Percentiles rank a stretch among this genome's conserved stretches.
Evolutionary conservation across 2,329 filamentous ascomycete genomes (phyloP).

Genomic region (Verticillium tricorpus): DNA sequence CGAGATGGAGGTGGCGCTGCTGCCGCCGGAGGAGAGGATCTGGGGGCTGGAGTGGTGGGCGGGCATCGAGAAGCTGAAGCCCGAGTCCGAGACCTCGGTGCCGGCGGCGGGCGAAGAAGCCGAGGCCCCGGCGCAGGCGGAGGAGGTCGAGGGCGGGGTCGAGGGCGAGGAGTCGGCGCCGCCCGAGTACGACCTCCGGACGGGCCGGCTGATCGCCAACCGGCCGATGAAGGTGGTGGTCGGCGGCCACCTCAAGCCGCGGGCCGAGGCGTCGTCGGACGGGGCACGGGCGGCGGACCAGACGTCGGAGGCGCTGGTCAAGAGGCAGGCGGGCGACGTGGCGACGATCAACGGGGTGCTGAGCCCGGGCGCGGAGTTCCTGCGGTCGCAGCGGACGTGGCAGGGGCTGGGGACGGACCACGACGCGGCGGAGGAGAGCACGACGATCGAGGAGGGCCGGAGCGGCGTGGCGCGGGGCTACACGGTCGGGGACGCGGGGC

Average conservation of each 20-base stretch:
- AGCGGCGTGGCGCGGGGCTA: slow-evolving; percentile 89
- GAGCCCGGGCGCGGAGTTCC: slow-evolving; percentile 88
- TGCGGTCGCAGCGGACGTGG: slow-evolving; percentile 83
- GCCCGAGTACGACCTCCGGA: slow-evolving; percentile 89
- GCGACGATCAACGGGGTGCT: slow-evolving; percentile 77
- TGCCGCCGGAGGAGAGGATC: slow-evolving; percentile 68
- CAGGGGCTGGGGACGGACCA: slow-evolving; percentile 88
- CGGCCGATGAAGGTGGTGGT: slow-evolving; percentile 62
- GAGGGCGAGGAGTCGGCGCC: slow-evolving; percentile 69
- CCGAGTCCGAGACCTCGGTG: slow-evolving; percentile 24
- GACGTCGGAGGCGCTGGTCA: slow-evolving; percentile 51
- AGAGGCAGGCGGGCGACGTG: slow-evolving; percentile 59
- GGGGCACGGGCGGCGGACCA: background rate
- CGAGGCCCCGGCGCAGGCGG: slow-evolving; percentile 1
- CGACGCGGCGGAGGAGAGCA: slow-evolving; percentile 52
- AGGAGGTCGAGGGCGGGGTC: slow-evolving; percentile 27
- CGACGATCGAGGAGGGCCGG: slow-evolving; percentile 76
- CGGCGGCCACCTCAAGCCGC: background rate
- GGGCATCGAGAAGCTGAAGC: slow-evolving; percentile 69
- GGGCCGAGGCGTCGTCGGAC: background rate
- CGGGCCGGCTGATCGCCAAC: slow-evolving; percentile 75
- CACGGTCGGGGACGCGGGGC: slow-evolving; percentile 57
- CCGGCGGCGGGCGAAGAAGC: slow-evolving; percentile 9
- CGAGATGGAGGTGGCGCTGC: slow-evolving; percentile 76
- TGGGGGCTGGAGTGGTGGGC: slow-evolving; percentile 90